Base-by-base conservation (phyloP, 495 filamentous ascomycete species). In the Ramalina intermedia region DNA sequence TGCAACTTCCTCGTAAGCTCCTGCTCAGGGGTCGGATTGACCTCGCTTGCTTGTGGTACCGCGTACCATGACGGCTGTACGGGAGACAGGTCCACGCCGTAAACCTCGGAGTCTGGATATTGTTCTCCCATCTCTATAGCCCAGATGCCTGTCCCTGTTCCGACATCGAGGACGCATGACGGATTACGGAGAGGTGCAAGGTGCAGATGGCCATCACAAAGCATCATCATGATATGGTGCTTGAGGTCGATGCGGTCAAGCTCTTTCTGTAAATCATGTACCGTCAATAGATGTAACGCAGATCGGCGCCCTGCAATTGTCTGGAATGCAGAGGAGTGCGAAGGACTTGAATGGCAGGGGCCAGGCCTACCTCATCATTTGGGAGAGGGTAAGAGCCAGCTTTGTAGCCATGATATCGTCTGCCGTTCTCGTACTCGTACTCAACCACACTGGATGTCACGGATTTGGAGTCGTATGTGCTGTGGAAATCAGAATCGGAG, bases 61-160 rank as follows among this genome's bases (percentile, higher is more conserved):
- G 41, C 60, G 36, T 55, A 63, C 62, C 63, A 73, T 12, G 56
- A 65, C 27, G 79, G 79, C 54, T 83, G 80, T 18, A 80, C 78
- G 14, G 78, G 74, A 3, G 74, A 78, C 16, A 84, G 67, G 52
- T 82, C 80, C 8, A 71, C 77, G 39, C 81, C 81, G 49, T 68
- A 73, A 44, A 84, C 73, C 38, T 68, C 61, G 20, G 75, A 61
- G 8, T 66, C 57, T 43, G 80, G 80, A 46, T 76, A 80, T 13
- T 71, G 43, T 44, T 70, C 57, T 11, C 70, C 66, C 70, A 79
- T 68, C 55, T 81, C 79, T 38, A 84, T 80, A 6, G 80, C 73
- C 81, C 81, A 84, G 48, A 80, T 85, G 3, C 84, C 84, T 8
- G 81, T 84, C 6, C 78, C 82, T 14, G 74, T 78, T 29, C 79